phyloP scores from a whole-genome alignment of 371 early-diverging fungal species.

The Mortierella sp. region DNA sequence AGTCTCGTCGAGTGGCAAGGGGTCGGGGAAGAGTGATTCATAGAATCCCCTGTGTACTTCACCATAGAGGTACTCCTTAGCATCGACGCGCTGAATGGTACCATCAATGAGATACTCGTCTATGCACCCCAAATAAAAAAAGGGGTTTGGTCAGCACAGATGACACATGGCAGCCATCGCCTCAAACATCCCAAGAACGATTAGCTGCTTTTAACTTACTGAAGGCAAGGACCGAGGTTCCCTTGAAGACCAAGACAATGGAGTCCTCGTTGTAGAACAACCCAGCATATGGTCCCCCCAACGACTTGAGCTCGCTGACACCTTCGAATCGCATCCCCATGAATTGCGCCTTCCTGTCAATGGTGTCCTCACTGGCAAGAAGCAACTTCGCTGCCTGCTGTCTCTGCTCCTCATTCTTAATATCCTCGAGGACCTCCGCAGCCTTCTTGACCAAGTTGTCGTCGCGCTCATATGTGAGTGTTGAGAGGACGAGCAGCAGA shows the following conservation, averaged over 20 bases:
- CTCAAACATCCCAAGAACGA: not conserved
- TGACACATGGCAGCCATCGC: not conserved
- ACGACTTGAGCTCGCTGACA: conserved; percentile 63
- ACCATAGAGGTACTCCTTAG: conserved; percentile 47
- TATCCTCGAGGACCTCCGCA: conserved; percentile 22
- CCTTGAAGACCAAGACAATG: conserved; percentile 64
- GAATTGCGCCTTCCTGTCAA: conserved; percentile 29
- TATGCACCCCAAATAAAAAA: conserved; percentile 27
- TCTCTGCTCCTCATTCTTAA: conserved; percentile 20
- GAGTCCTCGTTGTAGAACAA: conserved; percentile 61
- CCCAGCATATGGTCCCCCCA: conserved; percentile 67
- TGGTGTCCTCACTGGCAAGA: conserved; percentile 33
- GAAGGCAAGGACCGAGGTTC: conserved; percentile 60
- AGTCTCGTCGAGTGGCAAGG: conserved; percentile 27
- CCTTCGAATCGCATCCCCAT: conserved; percentile 64
- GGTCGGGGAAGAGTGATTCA: conserved; percentile 53
- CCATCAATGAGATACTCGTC: conserved; percentile 60
- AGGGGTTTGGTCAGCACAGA: not conserved
- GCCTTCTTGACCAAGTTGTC: conserved; percentile 60
- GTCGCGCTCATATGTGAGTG: conserved; percentile 64
- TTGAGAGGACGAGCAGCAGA: conserved; percentile 42
- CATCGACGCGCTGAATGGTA: conserved; percentile 46
- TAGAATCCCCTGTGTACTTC: conserved; percentile 57
- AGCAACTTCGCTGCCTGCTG: conserved; percentile 22
- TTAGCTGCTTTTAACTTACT: conserved; percentile 31